Base-by-base conservation (phyloP, 257 asterid species). In the Gentiana straminea region DNA sequence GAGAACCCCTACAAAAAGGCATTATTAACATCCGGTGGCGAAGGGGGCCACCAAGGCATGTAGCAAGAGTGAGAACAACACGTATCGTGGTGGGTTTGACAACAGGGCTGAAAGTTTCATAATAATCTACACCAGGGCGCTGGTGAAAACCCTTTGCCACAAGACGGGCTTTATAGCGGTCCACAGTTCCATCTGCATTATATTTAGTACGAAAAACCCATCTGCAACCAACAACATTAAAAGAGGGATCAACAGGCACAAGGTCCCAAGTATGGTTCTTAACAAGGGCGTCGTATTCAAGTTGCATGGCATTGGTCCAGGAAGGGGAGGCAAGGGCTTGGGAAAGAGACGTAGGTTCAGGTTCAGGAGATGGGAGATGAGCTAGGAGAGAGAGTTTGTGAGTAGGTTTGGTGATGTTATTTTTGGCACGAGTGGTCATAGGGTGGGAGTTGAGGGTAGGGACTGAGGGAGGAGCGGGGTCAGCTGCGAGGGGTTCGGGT, bases 141-240 rank as follows among this genome's bases (percentile, higher is more conserved):
- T 53, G 39, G 3, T 32, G 41, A 35, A 53, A 53, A 4, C 57
- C 57, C 3, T 35, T 32, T 6, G 39, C 39, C 33, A 53, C 57
- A 1, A 53, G 12, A 3, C 57, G 5, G 8, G 38, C 38, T 35
- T 53, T 53, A 0, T 53, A 32, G n/a, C 57, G 1, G 1, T 7
- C 33, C 33, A 53, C 12, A 8, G 57, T 32, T 1, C 57, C 38
- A 35, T 53, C 39, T 3, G 38, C 3, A 53, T 32, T 13, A 32
- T n/a, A 7, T 32, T 53, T 53, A n/a, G 35, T 53, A 2, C 39
- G 34, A 53, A 50, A 50, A 15, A 50, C 54, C 54, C 54, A 50
- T 24, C 33, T 51, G 8, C 35, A n/a, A 2, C 54, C 54, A 2
- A 50, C 54, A 50, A 50, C 8, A 50, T 50, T 50, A 2, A 4